Base-by-base conservation (phyloP, 768 basidiomycete genomes). In the Boletus tomentosulus region DNA sequence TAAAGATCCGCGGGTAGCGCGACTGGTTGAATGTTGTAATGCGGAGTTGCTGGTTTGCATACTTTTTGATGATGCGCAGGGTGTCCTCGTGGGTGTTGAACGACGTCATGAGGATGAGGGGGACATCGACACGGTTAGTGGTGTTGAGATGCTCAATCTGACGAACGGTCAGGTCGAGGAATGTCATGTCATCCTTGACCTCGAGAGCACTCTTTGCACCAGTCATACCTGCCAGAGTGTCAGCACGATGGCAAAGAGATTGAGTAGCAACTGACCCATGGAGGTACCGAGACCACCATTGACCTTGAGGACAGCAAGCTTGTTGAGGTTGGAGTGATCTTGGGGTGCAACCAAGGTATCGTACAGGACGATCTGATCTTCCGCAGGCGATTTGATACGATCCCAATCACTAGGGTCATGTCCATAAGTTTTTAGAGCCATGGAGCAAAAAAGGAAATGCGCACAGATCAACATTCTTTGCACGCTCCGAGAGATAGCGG, bases 61-160 rank as follows among this genome's bases (percentile, higher is more conserved):
- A 88, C 72, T 88, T 88, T 69, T 86, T 86, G 67, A 88, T 87
- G 73, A 88, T 84, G 44, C 86, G 81, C 28, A 84, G 76, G 16
- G 86, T 88, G 67, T 88, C 86, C 25, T 87, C 86, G 67, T 86
- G 85, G 8, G 86, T 88, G 74, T 88, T 88, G 76, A 88, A 88
- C 48, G 85, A 86, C 63, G 87, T 88, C 86, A 88, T 88, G 62
- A 88, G 79, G 69, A 88, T 85, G 67, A 88, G 83, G 1, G 87
- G 86, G 49, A 88, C 86, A 71, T 87, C 84, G 66, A 79, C 81
- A 53, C 76, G 73, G 74, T 78, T 72, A 44, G 73, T 71, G 30
- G 78, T 79, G 72, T 86, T 86, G 62, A 86, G 78, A 64, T 86
- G 86, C 74, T 88, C 84, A 57, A 85, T 81, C 69, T 83, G 80